Percentiles rank a stretch among this genome's conserved stretches.
Evolutionary conservation across 805 yeast genomes (phyloP).

Genomic region (Priceomyces castillae): DNA sequence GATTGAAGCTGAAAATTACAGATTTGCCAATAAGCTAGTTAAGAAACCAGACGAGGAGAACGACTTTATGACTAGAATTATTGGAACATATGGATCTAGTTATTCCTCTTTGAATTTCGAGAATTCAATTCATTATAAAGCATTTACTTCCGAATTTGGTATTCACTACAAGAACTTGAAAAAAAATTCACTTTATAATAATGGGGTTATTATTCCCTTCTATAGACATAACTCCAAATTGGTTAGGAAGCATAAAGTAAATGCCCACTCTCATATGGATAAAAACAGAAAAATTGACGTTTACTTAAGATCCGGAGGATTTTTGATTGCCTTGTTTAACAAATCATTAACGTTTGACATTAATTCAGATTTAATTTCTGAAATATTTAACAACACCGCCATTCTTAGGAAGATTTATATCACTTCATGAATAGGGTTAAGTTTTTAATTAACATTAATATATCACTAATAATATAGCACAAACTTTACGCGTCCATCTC

Average conservation of each 20-base stretch:
- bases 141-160: slow-evolving; percentile 54
- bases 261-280: slow-evolving; percentile 4
- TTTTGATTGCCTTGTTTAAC: slow-evolving; percentile 46
- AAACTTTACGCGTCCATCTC: slow-evolving; percentile 23
- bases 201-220: slow-evolving; percentile 56
- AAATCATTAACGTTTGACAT: slow-evolving; percentile 20
- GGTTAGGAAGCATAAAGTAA: slow-evolving; percentile 32
- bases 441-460: not conserved
- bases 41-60: slow-evolving; percentile 30
- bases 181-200: slow-evolving; percentile 31
- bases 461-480: slow-evolving; percentile 2
- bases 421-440: slow-evolving; percentile 6
- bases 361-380: slow-evolving; percentile 39
- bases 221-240: slow-evolving; percentile 42
- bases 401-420: slow-evolving; percentile 49
- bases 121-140: slow-evolving; percentile 39
- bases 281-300: slow-evolving; percentile 34
- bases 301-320: slow-evolving; percentile 52
- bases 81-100: slow-evolving; percentile 41
- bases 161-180: slow-evolving; percentile 36
- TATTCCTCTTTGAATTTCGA: slow-evolving; percentile 27
- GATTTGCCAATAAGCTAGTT: slow-evolving; percentile 35
- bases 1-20: slow-evolving; percentile 44
- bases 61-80: slow-evolving; percentile 41
- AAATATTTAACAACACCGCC: slow-evolving; percentile 45